phyloP scores from a whole-genome alignment of 2,329 filamentous ascomycete species.

The Annulohypoxylon truncatum region DNA sequence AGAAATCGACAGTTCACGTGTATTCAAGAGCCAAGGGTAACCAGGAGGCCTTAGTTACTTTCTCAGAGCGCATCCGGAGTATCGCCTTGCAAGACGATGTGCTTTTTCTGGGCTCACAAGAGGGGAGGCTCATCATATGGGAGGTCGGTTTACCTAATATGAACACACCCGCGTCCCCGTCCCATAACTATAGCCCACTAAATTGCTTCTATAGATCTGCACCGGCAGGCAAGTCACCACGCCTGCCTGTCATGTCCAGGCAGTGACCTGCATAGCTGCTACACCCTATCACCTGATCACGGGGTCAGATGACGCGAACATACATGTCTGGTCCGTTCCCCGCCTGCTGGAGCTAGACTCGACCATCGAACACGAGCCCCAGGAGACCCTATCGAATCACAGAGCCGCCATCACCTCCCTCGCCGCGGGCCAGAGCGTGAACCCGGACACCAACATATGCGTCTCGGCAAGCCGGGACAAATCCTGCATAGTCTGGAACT shows the following conservation, averaged over 20 bases:
- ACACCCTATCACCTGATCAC: constrained; percentile 80
- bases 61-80: constrained; percentile 86
- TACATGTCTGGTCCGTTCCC: constrained; percentile 90
- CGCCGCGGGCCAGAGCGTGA: constrained; percentile 72
- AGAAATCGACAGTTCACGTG: constrained; percentile 92
- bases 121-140: constrained; percentile 90
- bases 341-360: constrained; percentile 73
- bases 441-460: constrained; percentile 79
- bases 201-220: constrained; percentile 63
- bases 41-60: constrained; percentile 88
- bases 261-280: constrained; percentile 79
- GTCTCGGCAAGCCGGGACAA: constrained; percentile 88
- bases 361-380: constrained; percentile 72
- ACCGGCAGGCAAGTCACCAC: constrained; percentile 83
- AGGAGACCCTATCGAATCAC: constrained; percentile 82
- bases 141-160: constrained; percentile 70
- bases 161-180: not conserved
- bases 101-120: constrained; percentile 82
- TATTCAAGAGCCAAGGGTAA: constrained; percentile 86
- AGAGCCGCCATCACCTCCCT: constrained; percentile 77
- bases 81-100: constrained; percentile 78
- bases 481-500: constrained; percentile 94
- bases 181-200: constrained; percentile 13
- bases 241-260: constrained; percentile 81
- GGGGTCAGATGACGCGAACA: constrained; percentile 85